These are phyloP conservation scores for Fragosphaeria purpurea DNA, from an alignment of 2,329 filamentous ascomycete genomes.

Conservation along the genomic window DNA sequence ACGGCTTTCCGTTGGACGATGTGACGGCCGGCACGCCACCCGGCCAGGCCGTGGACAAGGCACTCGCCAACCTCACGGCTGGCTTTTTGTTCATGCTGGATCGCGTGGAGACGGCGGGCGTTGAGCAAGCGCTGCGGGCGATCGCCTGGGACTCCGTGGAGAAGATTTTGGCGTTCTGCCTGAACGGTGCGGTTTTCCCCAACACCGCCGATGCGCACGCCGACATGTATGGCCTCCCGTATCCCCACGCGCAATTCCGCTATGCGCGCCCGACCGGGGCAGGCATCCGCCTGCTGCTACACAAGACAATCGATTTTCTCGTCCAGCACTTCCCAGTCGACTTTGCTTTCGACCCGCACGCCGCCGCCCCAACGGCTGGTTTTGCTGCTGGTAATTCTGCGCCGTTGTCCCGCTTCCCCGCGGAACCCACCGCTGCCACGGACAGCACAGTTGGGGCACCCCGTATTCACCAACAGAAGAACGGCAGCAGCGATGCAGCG, in stretches of 20 bases:
- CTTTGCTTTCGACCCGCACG: slow-evolving; percentile 29
- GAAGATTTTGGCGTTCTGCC: slow-evolving; percentile 10
- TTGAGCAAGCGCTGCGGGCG: slow-evolving; percentile 7
- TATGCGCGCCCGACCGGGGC: slow-evolving; percentile 45
- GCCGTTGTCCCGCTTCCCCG: slow-evolving; percentile 2
- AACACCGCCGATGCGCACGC: slow-evolving; percentile 17
- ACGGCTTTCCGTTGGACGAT: slow-evolving; percentile 10
- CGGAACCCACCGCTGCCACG: too few relatives aligned
- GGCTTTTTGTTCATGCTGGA: slow-evolving; percentile 13
- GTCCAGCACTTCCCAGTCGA: slow-evolving; percentile 48
- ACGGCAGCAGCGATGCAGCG: too few relatives aligned
- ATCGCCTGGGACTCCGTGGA: slow-evolving; percentile 14
- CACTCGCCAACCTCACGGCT: slow-evolving; percentile 10
- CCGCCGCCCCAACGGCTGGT: slow-evolving; percentile 10
- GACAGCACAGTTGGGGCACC: too few relatives aligned
- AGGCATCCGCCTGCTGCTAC: slow-evolving; percentile 32
- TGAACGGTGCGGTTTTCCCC: slow-evolving; percentile 19
- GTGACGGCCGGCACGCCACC: not conserved
- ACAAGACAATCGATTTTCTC: slow-evolving; percentile 47
- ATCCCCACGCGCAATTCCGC: slow-evolving; percentile 26
- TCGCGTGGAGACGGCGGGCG: slow-evolving; percentile 6
- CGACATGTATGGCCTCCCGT: slow-evolving; percentile 10
- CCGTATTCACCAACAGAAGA: too few relatives aligned
- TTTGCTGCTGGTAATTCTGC: not conserved
- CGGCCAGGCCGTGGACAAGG: slow-evolving; percentile 6